A percentile compares a stretch with the other conserved stretches of the same genome.
Conservation (phyloP, 2,329 filamentous ascomycete genomes). For the Aspergillus bombycis region DNA sequence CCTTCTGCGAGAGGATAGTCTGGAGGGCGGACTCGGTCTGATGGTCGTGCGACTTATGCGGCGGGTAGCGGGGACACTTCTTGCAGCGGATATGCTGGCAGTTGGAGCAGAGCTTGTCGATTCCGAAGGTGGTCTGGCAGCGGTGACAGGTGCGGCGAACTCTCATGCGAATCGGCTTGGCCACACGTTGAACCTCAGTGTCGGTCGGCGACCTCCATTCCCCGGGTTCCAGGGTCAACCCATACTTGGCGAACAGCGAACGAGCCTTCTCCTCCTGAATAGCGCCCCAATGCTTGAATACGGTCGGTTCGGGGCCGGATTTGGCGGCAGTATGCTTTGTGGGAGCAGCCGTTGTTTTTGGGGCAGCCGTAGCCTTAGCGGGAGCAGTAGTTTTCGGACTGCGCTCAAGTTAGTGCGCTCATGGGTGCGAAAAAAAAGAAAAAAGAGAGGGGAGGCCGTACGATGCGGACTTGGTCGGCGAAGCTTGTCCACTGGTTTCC, state of each 20-base stretch:
- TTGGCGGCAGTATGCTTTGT: constrained; percentile 13
- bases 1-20: constrained; percentile 19
- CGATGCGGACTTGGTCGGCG: constrained; percentile 20
- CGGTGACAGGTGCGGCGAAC: constrained; percentile 70
- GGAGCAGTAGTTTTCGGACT: constrained; percentile 4
- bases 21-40: constrained; percentile 51
- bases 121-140: constrained; percentile 74
- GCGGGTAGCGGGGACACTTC: constrained; percentile 75
- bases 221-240: constrained; percentile 45
- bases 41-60: constrained; percentile 57
- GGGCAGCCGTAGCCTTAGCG: neutral
- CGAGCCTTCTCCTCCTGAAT: constrained; percentile 49
- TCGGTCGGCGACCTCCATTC: constrained; percentile 45
- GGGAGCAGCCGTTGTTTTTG: constrained; percentile 3
- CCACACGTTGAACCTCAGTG: constrained; percentile 44
- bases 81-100: constrained; percentile 83
- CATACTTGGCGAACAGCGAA: constrained; percentile 51
- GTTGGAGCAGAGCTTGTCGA: constrained; percentile 71
- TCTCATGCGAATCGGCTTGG: constrained; percentile 52
- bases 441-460: neutral
- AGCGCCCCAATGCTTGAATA: constrained; percentile 37
- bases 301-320: constrained; percentile 21
- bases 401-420: constrained; percentile 1
- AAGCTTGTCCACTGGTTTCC: constrained; percentile 15
- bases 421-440: neutral